Conservation (phyloP, 345 rosid species). For the Populus davidiana region DNA sequence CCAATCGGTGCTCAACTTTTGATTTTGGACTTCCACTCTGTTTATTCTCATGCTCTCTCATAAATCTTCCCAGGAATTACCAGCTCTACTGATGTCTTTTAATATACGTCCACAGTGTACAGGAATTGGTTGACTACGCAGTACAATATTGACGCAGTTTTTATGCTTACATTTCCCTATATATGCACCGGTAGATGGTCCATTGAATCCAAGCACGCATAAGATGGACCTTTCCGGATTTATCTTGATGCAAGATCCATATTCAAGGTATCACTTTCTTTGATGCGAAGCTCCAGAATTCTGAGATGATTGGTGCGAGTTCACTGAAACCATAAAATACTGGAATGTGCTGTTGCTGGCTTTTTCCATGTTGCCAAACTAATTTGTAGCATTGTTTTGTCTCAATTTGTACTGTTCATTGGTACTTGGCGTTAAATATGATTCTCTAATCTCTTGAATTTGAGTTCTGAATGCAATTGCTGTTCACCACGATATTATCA, state of each 20-base stretch:
- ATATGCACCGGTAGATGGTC: too few relatives aligned
- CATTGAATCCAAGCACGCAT: neutral
- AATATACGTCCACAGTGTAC: neutral
- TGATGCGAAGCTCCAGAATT: neutral
- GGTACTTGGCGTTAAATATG: neutral
- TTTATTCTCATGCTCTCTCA: neutral
- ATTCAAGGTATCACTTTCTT: neutral
- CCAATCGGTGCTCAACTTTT: neutral
- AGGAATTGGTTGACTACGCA: neutral
- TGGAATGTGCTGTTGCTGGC: neutral
- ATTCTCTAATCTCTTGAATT: neutral
- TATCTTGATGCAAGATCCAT: neutral
- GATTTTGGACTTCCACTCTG: neutral
- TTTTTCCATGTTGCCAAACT: neutral
- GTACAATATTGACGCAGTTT: neutral
- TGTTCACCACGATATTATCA: neutral
- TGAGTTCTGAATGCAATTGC: neutral
- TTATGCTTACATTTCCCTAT: neutral
- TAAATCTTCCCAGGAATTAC: neutral
- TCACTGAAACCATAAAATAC: neutral
- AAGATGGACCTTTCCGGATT: conserved; percentile 1
- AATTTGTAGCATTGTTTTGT: neutral
- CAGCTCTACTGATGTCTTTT: neutral
- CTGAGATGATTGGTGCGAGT: neutral
- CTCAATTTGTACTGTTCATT: neutral